Base-by-base conservation (phyloP, 1,139 yeast genomes). In the Debaryomycetaceae sp. region DNA sequence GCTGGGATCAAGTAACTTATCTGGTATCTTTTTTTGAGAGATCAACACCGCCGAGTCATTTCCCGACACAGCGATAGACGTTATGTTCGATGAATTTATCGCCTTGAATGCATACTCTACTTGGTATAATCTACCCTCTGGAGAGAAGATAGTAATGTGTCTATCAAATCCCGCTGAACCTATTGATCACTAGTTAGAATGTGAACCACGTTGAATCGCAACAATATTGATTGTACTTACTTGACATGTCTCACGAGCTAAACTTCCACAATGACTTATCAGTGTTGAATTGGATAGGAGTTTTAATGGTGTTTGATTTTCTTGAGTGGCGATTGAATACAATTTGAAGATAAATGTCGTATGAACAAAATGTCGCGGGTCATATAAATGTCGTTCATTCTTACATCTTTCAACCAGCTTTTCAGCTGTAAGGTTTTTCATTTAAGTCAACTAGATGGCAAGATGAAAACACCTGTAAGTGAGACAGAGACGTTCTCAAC, bases 31-130 rank as follows among this genome's bases (percentile, higher is more conserved):
- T 75, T 93, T 91, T 62, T 93, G 99, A 43, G 96, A 86, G 55
- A 93, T 84, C 49, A 93, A 75, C 35, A 93, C 97, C n/a, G 95
- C 87, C 39, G 88, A 82, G 65, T 87, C 93, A 60, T 85, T 81
- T 45, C 99, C 98, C 42, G 87, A 78, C 50, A 93, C 78, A 13
- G 93, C 98, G 46, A 93, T 65, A 24, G 96, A 86, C 40, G 97
- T 93, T 62, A 93, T 81, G 63, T 89, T 93, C 47, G 97, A 83
- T 36, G 95, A 83, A 60, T 91, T 93, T 65, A 95, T 90, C 6
- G 99, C 98, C 66, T 93, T 93, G 75, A 93, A 93, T 4, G 99
- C 99, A 63, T 93, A 93, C 66, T 93, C 96, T 35, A 91, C 99
- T 71, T 93, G 99, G 70, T 87, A 93, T 53, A 93, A 77, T 69